These are phyloP conservation scores for Puccinia hordei DNA, from an alignment of 1,284 basidiomycete genomes.

Conservation along the genomic window DNA sequence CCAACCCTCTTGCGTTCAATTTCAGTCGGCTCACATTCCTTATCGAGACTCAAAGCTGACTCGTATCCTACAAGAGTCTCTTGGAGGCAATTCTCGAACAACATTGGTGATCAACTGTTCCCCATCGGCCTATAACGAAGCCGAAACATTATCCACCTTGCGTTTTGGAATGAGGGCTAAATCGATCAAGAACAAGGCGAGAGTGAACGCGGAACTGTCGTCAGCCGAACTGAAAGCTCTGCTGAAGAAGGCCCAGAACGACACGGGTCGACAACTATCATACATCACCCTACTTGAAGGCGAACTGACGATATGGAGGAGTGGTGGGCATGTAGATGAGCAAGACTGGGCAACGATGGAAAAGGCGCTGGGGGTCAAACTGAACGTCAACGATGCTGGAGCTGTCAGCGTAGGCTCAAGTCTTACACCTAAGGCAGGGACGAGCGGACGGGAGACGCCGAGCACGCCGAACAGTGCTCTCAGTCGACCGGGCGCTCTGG, in stretches of 20 bases:
- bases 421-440: slow-evolving; percentile 64
- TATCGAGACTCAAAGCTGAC: slow-evolving; percentile 99
- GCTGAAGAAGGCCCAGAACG: slow-evolving; percentile 83
- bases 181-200: slow-evolving; percentile 98
- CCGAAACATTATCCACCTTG: slow-evolving; percentile 94
- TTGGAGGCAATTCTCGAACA: slow-evolving; percentile 97
- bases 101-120: slow-evolving; percentile 99
- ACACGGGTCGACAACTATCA: slow-evolving; percentile 79
- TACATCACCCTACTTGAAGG: slow-evolving; percentile 88
- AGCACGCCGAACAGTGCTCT: slow-evolving; percentile 65
- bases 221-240: slow-evolving; percentile 92
- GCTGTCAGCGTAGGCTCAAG: slow-evolving; percentile 54
- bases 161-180: slow-evolving; percentile 96
- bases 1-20: not conserved
- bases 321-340: slow-evolving; percentile 82
- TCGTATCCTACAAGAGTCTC: slow-evolving; percentile 97
- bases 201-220: slow-evolving; percentile 96
- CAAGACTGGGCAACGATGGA: slow-evolving; percentile 76
- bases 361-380: slow-evolving; percentile 62
- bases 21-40: slow-evolving; percentile 90
- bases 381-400: slow-evolving; percentile 64
- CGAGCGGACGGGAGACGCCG: slow-evolving; percentile 68
- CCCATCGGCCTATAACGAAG: slow-evolving; percentile 92
- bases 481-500: slow-evolving; percentile 63
- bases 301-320: slow-evolving; percentile 86